Conservation (phyloP, 1,139 yeast species). For the Yamadazyma sp. region DNA sequence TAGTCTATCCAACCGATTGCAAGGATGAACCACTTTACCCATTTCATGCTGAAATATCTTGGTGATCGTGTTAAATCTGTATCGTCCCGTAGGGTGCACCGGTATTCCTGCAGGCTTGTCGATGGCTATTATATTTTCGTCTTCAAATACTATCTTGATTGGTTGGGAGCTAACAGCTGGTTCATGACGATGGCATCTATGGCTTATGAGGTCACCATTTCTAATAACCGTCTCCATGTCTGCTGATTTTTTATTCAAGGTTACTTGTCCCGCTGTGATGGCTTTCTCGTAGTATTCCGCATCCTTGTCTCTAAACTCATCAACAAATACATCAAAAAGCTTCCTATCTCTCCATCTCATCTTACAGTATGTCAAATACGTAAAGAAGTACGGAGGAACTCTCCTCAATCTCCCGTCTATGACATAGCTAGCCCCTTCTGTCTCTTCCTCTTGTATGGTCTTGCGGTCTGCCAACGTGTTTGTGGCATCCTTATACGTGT, state of each 20-base stretch:
- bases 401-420: slow-evolving; percentile 65
- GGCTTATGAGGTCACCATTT: slow-evolving; percentile 85
- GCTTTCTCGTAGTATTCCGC: slow-evolving; percentile 67
- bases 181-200: slow-evolving; percentile 85
- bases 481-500: slow-evolving; percentile 21
- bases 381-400: slow-evolving; percentile 83
- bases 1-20: slow-evolving; percentile 85
- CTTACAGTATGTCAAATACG: slow-evolving; percentile 89
- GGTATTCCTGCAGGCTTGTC: slow-evolving; percentile 97
- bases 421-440: slow-evolving; percentile 51
- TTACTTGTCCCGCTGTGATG: slow-evolving; percentile 71
- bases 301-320: slow-evolving; percentile 83
- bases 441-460: slow-evolving; percentile 55
- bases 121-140: slow-evolving; percentile 77
- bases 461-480: slow-evolving; percentile 29
- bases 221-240: slow-evolving; percentile 61
- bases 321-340: slow-evolving; percentile 73
- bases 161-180: slow-evolving; percentile 79
- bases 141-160: slow-evolving; percentile 73
- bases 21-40: slow-evolving; percentile 73
- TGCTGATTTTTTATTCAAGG: slow-evolving; percentile 67
- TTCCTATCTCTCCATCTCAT: slow-evolving; percentile 85
- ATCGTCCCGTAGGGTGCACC: slow-evolving; percentile 95
- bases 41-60: slow-evolving; percentile 71
- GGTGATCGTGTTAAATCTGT: slow-evolving; percentile 83